Percentiles rank a stretch among this genome's conserved stretches.
phyloP scores from a whole-genome alignment of 139 green algal genomes.

The Diplosphaera chodatii region DNA sequence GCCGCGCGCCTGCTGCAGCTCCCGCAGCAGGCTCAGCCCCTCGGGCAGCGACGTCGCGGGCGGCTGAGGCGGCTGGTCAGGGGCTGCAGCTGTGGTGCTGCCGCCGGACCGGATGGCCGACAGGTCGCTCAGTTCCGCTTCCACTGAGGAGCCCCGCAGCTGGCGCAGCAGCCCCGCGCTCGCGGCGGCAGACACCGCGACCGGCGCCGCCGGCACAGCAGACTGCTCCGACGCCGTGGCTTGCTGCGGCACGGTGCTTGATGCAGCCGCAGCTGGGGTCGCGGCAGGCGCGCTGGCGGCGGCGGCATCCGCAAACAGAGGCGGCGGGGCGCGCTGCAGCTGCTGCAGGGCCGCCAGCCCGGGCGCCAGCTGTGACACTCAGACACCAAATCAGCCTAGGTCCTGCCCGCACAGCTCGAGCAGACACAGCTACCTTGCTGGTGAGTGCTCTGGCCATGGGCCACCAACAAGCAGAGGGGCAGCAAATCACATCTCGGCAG shows the following conservation, averaged over 20 bases:
- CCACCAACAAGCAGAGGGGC: no score
- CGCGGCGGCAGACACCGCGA: neutral
- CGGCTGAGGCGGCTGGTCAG: neutral
- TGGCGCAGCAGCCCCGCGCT: slow-evolving; percentile 5
- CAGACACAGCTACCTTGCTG: no score
- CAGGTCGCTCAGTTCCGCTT: neutral
- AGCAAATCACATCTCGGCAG: no score
- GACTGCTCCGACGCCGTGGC: neutral
- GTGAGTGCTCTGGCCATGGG: no score
- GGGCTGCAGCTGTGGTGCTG: neutral
- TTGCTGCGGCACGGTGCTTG: neutral
- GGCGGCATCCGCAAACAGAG: slow-evolving; percentile 4
- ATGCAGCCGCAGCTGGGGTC: neutral
- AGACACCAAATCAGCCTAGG: no score
- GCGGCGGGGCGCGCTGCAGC: neutral
- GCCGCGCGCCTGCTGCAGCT: neutral
- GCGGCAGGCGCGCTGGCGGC: neutral
- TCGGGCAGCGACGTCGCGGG: neutral
- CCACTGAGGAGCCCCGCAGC: neutral
- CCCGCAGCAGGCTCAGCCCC: neutral
- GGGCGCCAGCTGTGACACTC: neutral
- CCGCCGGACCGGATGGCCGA: no score
- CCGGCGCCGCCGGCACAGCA: neutral
- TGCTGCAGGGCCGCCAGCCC: neutral
- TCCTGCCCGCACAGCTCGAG: no score